phyloP scores from a whole-genome alignment of 352 stramenopile genomes.

The Pythium guiyangense region DNA sequence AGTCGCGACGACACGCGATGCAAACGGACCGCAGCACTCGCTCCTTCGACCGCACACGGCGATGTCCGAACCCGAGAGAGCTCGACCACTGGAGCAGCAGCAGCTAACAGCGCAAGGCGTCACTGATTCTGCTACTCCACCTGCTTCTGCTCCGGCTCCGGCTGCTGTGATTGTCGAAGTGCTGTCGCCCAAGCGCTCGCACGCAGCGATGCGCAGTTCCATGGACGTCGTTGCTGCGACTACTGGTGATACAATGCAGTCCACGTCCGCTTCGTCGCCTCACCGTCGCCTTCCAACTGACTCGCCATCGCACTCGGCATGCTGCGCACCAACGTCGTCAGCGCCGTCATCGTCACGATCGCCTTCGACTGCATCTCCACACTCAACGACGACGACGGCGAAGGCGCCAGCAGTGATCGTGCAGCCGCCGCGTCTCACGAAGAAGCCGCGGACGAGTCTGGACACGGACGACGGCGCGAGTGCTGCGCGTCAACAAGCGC shows the following conservation, averaged over 20 bases:
- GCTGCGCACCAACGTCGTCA: neutral
- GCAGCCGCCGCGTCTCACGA: conserved; percentile 10
- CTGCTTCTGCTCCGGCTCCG: too few species aligned
- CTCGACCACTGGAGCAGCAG: too few species aligned
- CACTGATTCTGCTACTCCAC: neutral
- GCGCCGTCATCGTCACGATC: too few species aligned
- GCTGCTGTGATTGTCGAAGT: conserved; percentile 9
- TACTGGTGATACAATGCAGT: neutral
- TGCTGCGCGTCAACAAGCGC: neutral
- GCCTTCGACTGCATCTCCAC: too few species aligned
- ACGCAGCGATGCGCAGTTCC: neutral
- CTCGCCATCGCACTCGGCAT: neutral
- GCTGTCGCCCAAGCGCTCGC: conserved; percentile 2
- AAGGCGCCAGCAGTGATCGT: conserved; percentile 1
- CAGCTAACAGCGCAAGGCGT: neutral
- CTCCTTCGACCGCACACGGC: conserved; percentile 3
- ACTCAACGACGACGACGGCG: too few species aligned
- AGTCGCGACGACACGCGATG: too few species aligned
- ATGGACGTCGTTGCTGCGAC: neutral
- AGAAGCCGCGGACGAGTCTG: conserved; percentile 1
- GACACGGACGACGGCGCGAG: neutral
- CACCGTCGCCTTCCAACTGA: neutral
- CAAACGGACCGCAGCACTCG: neutral
- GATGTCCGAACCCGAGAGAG: too few species aligned
- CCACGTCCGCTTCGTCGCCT: neutral